Conservation (phyloP, 1,284 basidiomycete genomes). For the Cerrena zonata region DNA sequence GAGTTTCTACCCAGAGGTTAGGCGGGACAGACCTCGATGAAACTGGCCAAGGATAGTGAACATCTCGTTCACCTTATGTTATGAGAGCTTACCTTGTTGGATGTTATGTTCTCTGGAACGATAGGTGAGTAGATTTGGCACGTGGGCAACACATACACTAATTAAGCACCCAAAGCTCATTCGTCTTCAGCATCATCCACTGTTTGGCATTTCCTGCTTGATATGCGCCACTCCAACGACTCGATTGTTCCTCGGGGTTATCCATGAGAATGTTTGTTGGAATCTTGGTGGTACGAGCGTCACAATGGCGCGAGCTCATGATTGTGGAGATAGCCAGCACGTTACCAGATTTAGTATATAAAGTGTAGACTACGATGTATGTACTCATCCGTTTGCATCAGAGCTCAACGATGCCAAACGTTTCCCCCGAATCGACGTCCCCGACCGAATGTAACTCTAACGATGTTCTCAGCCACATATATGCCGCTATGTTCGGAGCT, state of each 20-base stretch:
- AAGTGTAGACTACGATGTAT: too few relatives aligned
- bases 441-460: too few relatives aligned
- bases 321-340: too few relatives aligned
- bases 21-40: conserved; percentile 42
- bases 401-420: too few relatives aligned
- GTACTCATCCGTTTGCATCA: too few relatives aligned
- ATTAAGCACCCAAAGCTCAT: conserved; percentile 59
- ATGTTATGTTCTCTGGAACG: conserved; percentile 67
- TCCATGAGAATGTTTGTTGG: conserved; percentile 64
- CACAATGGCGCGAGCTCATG: too few relatives aligned
- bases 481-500: conserved; percentile 65
- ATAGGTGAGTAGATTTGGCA: too few relatives aligned
- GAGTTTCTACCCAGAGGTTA: neutral
- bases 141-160: too few relatives aligned
- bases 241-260: conserved; percentile 55
- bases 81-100: conserved; percentile 60
- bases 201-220: conserved; percentile 52
- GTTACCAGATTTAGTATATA: too few relatives aligned
- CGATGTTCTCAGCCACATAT: conserved; percentile 64
- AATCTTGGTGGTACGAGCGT: too few relatives aligned
- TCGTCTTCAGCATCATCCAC: conserved; percentile 65
- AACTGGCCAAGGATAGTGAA: conserved; percentile 34
- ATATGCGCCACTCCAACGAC: conserved; percentile 67
- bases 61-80: neutral
- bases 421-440: too few relatives aligned